Conservation (phyloP, 2,329 filamentous ascomycete species). For the Albophoma yamanashiensis region DNA sequence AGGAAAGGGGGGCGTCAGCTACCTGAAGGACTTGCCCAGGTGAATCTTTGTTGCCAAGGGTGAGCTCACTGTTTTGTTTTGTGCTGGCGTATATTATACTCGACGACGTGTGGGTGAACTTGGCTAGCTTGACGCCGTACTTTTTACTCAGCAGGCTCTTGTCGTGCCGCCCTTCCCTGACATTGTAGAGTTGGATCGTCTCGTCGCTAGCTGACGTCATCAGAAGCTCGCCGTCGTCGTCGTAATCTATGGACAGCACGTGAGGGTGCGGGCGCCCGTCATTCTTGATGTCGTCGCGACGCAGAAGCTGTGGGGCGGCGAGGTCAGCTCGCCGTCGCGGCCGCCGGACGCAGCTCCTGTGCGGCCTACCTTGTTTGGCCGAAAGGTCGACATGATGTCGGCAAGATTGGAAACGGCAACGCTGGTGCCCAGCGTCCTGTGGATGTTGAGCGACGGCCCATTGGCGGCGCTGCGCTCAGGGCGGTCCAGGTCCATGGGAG, state of each 20-base stretch:
- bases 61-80: conserved; percentile 68
- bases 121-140: conserved; percentile 87
- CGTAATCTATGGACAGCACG: conserved; percentile 89
- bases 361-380: conserved; percentile 62
- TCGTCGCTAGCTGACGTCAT: conserved; percentile 91
- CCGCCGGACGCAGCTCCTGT: background rate
- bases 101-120: conserved; percentile 85
- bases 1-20: background rate
- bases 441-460: conserved; percentile 37
- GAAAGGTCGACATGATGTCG: conserved; percentile 67
- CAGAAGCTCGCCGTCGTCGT: conserved; percentile 85
- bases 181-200: conserved; percentile 90
- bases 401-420: conserved; percentile 54
- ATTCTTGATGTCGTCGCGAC: conserved; percentile 40
- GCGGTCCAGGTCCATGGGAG: conserved; percentile 46
- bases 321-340: background rate
- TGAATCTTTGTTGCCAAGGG: background rate
- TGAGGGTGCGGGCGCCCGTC: conserved; percentile 44
- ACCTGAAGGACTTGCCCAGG: background rate
- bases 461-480: conserved; percentile 26
- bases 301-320: conserved; percentile 38
- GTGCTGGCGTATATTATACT: conserved; percentile 94
- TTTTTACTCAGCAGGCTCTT: conserved; percentile 92
- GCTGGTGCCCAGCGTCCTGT: conserved; percentile 31
- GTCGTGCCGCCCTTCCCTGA: conserved; percentile 78